Conservation (phyloP, 768 basidiomycete species). For the Dioszegia crocea region DNA sequence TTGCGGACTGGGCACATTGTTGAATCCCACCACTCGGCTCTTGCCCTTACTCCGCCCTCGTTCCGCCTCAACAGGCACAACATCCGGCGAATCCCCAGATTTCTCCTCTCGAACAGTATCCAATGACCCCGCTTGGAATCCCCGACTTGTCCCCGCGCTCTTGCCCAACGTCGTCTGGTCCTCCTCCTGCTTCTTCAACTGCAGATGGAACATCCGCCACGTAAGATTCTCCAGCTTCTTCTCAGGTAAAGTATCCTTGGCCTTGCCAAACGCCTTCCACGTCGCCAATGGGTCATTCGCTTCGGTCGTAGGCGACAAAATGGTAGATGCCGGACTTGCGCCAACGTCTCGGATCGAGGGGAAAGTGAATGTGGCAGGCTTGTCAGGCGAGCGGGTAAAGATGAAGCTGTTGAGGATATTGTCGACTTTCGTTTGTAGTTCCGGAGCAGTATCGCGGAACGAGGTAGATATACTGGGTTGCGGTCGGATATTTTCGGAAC, state of each 20-base stretch:
- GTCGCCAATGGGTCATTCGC: conserved; percentile 76
- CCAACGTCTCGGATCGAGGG: conserved; percentile 27
- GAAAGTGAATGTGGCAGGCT: conserved; percentile 10
- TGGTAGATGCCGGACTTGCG: conserved; percentile 19
- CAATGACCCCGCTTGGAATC: conserved; percentile 7
- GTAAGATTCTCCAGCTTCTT: conserved; percentile 96
- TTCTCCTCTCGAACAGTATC: conserved; percentile 16
- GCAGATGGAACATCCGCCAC: conserved; percentile 98
- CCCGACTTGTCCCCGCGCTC: conserved; percentile 22
- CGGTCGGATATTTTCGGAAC: background rate
- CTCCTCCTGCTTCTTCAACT: conserved; percentile 64
- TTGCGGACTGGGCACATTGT: conserved; percentile 51
- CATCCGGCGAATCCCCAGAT: conserved; percentile 3
- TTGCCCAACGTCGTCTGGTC: conserved; percentile 11
- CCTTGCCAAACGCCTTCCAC: conserved; percentile 92
- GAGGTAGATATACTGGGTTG: background rate
- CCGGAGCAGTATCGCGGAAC: background rate
- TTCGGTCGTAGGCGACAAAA: conserved; percentile 13
- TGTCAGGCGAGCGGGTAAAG: conserved; percentile 8
- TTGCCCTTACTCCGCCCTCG: conserved; percentile 47
- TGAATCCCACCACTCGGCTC: conserved; percentile 46
- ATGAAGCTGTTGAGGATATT: conserved; percentile 47
- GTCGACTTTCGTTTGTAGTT: conserved; percentile 12
- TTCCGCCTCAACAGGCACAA: conserved; percentile 37
- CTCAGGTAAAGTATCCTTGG: conserved; percentile 82